These are phyloP conservation scores for Mortierella sp. DNA, from an alignment of 371 early-diverging fungal genomes.

Conservation along the genomic window DNA sequence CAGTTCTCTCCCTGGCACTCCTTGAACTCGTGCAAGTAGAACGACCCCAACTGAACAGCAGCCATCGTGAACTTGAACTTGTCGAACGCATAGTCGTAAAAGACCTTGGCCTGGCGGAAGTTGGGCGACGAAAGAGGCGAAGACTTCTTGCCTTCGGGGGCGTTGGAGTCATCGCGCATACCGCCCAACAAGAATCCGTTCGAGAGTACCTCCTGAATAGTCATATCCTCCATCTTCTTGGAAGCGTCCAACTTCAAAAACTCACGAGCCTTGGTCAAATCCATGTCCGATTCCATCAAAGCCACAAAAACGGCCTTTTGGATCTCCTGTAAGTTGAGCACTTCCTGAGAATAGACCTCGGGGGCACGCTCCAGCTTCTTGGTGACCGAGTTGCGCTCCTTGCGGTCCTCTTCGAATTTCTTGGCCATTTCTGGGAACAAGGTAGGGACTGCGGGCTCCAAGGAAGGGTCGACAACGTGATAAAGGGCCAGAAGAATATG, in stretches of 20 bases:
- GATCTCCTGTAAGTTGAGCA: constrained; percentile 62
- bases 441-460: constrained; percentile 69
- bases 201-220: constrained; percentile 65
- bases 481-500: constrained; percentile 70
- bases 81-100: constrained; percentile 68
- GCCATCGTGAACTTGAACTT: constrained; percentile 69
- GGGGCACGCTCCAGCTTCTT: constrained; percentile 71
- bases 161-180: constrained; percentile 62
- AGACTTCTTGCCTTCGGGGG: constrained; percentile 58
- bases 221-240: constrained; percentile 40
- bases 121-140: constrained; percentile 71
- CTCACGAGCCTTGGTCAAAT: constrained; percentile 66
- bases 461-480: constrained; percentile 71
- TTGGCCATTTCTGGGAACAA: constrained; percentile 71
- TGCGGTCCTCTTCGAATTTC: constrained; percentile 66
- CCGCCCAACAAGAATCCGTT: constrained; percentile 71
- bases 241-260: constrained; percentile 54
- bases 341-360: constrained; percentile 63
- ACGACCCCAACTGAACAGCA: constrained; percentile 71
- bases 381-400: constrained; percentile 69
- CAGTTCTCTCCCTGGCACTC: constrained; percentile 68
- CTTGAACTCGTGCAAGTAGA: constrained; percentile 70
- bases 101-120: constrained; percentile 68
- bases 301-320: constrained; percentile 71
- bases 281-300: constrained; percentile 66